Evolutionary conservation across 2,329 filamentous ascomycete genomes (phyloP).

Genomic region (Trichoderma pleuroti): DNA sequence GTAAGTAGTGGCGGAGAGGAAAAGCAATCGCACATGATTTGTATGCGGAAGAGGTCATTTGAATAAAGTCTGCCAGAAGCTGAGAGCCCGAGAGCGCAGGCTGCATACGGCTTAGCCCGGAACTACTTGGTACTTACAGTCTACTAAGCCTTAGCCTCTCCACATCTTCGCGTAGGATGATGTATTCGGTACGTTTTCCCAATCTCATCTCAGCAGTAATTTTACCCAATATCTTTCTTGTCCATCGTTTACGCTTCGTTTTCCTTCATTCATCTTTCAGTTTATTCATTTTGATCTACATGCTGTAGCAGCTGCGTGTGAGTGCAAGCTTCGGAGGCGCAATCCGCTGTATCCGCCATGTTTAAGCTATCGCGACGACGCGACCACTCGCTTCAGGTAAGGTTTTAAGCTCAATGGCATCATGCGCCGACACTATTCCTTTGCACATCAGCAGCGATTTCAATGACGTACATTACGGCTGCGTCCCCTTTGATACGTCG

Average conservation of each 20-base stretch:
- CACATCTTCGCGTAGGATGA: constrained; percentile 9
- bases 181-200: constrained; percentile 13
- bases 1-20: not conserved
- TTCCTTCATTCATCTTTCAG: not conserved
- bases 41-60: not conserved
- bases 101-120: not conserved
- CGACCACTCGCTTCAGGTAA: constrained; percentile 47
- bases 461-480: not conserved
- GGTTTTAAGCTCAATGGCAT: not conserved
- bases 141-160: not conserved
- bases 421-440: not conserved
- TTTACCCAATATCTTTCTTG: not conserved
- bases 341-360: constrained; percentile 33
- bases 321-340: not conserved
- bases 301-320: not conserved
- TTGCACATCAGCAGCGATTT: not conserved
- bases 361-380: constrained; percentile 51
- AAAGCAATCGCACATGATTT: not conserved
- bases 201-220: not conserved
- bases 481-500: too few relatives aligned
- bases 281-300: not conserved
- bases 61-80: not conserved
- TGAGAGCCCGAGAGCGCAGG: not conserved
- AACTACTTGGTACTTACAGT: not conserved
- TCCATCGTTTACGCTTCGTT: not conserved